Percentiles rank a stretch among this genome's conserved stretches.
Conservation (phyloP, 805 yeast genomes). For the Yamadazyma sp. region DNA sequence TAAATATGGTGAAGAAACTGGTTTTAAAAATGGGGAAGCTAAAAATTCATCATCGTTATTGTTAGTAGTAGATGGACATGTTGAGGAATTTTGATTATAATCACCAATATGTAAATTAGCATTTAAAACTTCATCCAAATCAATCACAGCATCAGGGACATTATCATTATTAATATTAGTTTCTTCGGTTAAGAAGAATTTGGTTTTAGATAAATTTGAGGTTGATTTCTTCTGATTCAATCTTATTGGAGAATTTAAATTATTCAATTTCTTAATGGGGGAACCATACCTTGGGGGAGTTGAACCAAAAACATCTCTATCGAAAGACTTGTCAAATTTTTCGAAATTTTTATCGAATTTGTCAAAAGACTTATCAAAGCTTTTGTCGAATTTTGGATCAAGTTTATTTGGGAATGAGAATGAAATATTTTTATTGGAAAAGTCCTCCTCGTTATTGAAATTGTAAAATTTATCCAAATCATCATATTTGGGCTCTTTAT, state of each 20-base stretch:
- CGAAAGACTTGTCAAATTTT: slow-evolving; percentile 4
- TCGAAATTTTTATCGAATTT: neutral
- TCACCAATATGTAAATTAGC: slow-evolving; percentile 27
- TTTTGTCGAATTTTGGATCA: too few relatives aligned
- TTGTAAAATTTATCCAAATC: slow-evolving; percentile 25
- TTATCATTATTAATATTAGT: slow-evolving; percentile 23
- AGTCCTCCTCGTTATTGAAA: slow-evolving; percentile 38
- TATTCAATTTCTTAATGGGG: slow-evolving; percentile 12
- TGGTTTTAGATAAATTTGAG: slow-evolving; percentile 14
- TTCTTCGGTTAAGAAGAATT: slow-evolving; percentile 29
- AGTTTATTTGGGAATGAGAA: slow-evolving; percentile 31
- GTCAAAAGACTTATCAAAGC: too few relatives aligned
- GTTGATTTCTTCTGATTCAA: slow-evolving; percentile 21
- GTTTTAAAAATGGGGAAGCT: slow-evolving; percentile 29
- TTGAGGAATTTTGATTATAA: slow-evolving; percentile 1
- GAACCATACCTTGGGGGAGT: slow-evolving; percentile 15
- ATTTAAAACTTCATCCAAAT: slow-evolving; percentile 36
- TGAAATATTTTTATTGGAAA: slow-evolving; percentile 18
- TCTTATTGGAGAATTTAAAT: slow-evolving; percentile 34
- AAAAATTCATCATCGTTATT: slow-evolving; percentile 26
- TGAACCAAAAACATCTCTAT: slow-evolving; percentile 6
- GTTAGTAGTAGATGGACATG: slow-evolving; percentile 5
- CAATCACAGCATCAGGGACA: slow-evolving; percentile 39
- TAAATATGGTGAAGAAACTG: slow-evolving; percentile 9
- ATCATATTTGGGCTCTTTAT: slow-evolving; percentile 4